Percentiles rank a stretch among this genome's conserved stretches.
These are phyloP conservation scores for Phytophthora sojae DNA, from an alignment of 352 stramenopile species.

Conservation along the genomic window DNA sequence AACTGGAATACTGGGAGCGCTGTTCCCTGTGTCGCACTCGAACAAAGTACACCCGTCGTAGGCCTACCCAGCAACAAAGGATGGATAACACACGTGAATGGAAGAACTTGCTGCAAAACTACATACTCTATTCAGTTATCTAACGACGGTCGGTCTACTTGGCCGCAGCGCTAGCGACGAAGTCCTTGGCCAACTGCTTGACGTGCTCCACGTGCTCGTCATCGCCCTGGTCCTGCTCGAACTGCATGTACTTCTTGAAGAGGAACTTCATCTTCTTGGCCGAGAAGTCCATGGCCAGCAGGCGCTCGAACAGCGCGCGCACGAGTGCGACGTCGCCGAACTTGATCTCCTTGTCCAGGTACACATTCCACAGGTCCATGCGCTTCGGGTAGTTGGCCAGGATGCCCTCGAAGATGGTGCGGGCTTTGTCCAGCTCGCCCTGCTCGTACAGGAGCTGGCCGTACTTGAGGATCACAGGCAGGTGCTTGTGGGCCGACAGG, in stretches of 20 bases:
- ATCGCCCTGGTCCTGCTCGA: conserved; percentile 94
- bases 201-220: conserved; percentile 89
- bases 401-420: conserved; percentile 96
- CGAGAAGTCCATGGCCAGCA: conserved; percentile 95
- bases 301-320: conserved; percentile 90
- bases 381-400: conserved; percentile 96
- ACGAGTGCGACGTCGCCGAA: conserved; percentile 85
- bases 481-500: conserved; percentile 94
- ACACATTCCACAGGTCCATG: conserved; percentile 97
- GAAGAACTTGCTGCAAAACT: conserved; percentile 35
- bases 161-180: conserved; percentile 82
- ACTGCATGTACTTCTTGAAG: conserved; percentile 97
- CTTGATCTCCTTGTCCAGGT: conserved; percentile 98
- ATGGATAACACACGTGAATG: conserved; percentile 1
- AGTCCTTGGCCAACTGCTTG: conserved; percentile 95
- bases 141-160: conserved; percentile 39
- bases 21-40: conserved; percentile 16
- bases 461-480: conserved; percentile 95
- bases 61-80: not conserved
- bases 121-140: conserved; percentile 51
- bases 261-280: conserved; percentile 99
- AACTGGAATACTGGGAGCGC: conserved; percentile 12
- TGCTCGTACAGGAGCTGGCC: conserved; percentile 96
- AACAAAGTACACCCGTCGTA: conserved; percentile 38
- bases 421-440: conserved; percentile 92